Conservation (phyloP, 441 rosid genomes). For the Adansonia rubrostipa region DNA sequence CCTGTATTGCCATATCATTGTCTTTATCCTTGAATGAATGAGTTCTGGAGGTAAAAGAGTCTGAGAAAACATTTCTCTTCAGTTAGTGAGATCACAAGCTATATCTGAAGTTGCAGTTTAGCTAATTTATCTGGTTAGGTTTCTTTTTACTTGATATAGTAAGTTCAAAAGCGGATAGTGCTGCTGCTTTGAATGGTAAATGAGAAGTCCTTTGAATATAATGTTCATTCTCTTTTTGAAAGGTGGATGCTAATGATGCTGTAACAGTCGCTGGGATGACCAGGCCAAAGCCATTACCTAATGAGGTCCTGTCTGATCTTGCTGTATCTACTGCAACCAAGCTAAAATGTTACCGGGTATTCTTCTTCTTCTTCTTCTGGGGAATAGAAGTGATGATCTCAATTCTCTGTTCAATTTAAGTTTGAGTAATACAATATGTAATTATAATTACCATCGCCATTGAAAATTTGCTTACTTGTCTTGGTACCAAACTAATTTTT, state of each 20-base stretch:
- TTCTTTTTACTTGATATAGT: neutral
- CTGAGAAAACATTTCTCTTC: slow-evolving; percentile 1
- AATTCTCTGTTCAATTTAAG: slow-evolving; percentile 14
- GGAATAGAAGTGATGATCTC: slow-evolving; percentile 8
- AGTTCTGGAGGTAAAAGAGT: slow-evolving; percentile 1
- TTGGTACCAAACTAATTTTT: slow-evolving; percentile 20
- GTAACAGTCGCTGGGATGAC: slow-evolving; percentile 87
- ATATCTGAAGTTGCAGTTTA: neutral
- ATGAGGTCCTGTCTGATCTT: slow-evolving; percentile 76
- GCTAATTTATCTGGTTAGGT: neutral
- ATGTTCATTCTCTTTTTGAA: slow-evolving; percentile 19
- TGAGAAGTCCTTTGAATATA: neutral
- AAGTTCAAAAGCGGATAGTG: slow-evolving; percentile 7
- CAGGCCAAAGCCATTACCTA: slow-evolving; percentile 76
- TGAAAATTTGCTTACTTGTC: slow-evolving; percentile 18
- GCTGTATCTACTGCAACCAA: slow-evolving; percentile 89
- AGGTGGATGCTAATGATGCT: slow-evolving; percentile 91
- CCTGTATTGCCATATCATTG: neutral
- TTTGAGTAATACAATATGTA: slow-evolving; percentile 26
- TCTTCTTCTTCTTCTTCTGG: slow-evolving; percentile 29
- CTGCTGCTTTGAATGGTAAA: neutral
- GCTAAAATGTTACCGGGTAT: slow-evolving; percentile 88
- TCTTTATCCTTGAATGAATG: slow-evolving; percentile 12
- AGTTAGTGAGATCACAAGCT: neutral
- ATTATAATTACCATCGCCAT: neutral